phyloP scores from a whole-genome alignment of 345 rosid species.

The Brassica napus region Da-Ae NC_063434.1:495001-495500 shows the following conservation, averaged over 20 bases:
- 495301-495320: not conserved
- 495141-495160: constrained; percentile 75
- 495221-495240: constrained; percentile 97
- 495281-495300: not conserved
- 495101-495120: constrained; percentile 78
- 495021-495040: not conserved
- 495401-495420: constrained; percentile 98
- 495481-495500: not conserved
- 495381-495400: constrained; percentile 99
- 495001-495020: constrained; percentile 18
- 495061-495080: constrained; percentile 66
- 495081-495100: constrained; percentile 97
- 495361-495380: constrained; percentile 50
- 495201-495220: constrained; percentile 87
- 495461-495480: constrained; percentile 99
- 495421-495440: constrained; percentile 96
- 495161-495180: constrained; percentile 65
- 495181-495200: constrained; percentile 65
- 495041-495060: not conserved
- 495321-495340: not conserved
- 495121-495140: constrained; percentile 72
- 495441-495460: constrained; percentile 99
- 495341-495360: not conserved
- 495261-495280: constrained; percentile 94
- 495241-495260: constrained; percentile 94